Evolutionary conservation across 305 asterid species (phyloP).

Genomic region (Withania somnifera): DNA sequence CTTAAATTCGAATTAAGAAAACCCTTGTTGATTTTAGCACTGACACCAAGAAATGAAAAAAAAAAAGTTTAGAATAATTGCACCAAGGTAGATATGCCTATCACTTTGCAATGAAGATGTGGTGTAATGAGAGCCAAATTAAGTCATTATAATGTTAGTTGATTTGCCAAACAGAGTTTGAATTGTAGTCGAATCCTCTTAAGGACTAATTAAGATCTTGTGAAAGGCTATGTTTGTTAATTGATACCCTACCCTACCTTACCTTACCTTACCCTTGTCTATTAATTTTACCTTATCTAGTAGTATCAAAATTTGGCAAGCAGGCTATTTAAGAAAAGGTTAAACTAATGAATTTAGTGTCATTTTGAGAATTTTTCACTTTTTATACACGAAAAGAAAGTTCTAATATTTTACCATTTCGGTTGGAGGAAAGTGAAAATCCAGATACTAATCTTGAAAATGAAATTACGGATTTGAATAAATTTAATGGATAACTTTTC

Average conservation of each 20-base stretch:
- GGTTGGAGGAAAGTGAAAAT: background rate
- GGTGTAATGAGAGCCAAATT: background rate
- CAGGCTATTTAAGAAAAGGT: background rate
- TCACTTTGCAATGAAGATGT: background rate
- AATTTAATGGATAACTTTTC: background rate
- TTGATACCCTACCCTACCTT: background rate
- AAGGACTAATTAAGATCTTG: background rate
- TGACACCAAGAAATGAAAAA: background rate
- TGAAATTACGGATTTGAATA: background rate
- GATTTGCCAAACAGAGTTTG: background rate
- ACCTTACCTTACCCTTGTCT: background rate
- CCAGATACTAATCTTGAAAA: background rate
- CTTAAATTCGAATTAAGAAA: background rate
- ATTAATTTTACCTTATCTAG: background rate
- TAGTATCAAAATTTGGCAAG: background rate
- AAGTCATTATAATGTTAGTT: background rate
- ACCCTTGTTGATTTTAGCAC: background rate
- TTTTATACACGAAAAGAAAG: background rate
- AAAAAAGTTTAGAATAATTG: background rate
- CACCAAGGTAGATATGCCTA: background rate
- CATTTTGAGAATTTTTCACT: background rate
- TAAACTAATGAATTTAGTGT: background rate
- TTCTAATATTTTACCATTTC: background rate
- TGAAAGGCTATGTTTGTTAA: background rate
- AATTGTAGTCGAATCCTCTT: background rate